Conservation (phyloP, 1,284 basidiomycete genomes). For the Ceratobasidium papillatum region DNA sequence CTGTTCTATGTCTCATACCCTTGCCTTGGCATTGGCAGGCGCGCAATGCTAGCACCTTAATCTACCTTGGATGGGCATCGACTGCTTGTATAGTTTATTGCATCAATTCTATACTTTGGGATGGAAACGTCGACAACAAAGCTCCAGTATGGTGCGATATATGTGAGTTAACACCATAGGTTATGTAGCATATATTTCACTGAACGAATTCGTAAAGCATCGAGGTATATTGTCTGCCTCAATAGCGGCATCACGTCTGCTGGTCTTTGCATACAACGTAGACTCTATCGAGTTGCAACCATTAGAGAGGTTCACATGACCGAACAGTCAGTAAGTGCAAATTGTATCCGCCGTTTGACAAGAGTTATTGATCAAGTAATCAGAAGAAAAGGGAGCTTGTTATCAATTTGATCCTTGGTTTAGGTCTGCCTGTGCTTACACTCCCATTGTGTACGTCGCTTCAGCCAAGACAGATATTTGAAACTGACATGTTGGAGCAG, state of each 20-base stretch:
- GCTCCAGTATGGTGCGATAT: constrained; percentile 81
- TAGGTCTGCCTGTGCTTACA: neutral
- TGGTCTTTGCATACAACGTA: constrained; percentile 63
- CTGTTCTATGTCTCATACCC: constrained; percentile 61
- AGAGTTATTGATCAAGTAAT: neutral
- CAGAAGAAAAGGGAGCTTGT: neutral
- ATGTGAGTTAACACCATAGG: constrained; percentile 55
- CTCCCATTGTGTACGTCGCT: neutral
- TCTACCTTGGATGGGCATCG: constrained; percentile 70
- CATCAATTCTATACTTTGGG: constrained; percentile 75
- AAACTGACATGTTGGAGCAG: neutral
- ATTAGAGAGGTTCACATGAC: constrained; percentile 49
- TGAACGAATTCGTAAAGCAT: constrained; percentile 56
- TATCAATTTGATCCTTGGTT: neutral
- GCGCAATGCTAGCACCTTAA: constrained; percentile 69
- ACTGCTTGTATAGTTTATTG: constrained; percentile 64
- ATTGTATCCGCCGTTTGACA: constrained; percentile 14
- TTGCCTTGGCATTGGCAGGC: constrained; percentile 68
- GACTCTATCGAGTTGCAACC: constrained; percentile 59
- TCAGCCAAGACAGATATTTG: neutral
- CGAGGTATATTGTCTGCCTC: constrained; percentile 53
- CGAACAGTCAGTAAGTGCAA: constrained; percentile 38
- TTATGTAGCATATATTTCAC: constrained; percentile 53
- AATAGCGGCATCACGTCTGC: neutral
- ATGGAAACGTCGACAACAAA: constrained; percentile 61